Evolutionary conservation across 2,329 filamentous ascomycete species (phyloP), one percentile per base, ranked within the genome.

Genomic region (Bipolaris bicolor): DNA sequence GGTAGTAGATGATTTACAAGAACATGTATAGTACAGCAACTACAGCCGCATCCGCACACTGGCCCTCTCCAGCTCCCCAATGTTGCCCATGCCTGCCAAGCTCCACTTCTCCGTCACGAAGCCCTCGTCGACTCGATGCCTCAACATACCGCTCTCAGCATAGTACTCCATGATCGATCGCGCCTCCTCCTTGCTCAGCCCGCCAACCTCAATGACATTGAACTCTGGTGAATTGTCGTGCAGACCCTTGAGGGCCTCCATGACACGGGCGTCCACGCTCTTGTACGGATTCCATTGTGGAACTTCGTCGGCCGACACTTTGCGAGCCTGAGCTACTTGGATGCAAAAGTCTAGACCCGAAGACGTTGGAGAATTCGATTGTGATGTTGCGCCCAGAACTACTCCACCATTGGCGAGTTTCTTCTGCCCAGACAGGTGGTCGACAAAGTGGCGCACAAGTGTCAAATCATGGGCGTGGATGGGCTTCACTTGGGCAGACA

Each of bases 141-240:
- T 85, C 71, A 96, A 75, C 73, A 97, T 82, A 11, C 94, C 95
- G 75, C 91, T 96, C 34, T 86, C 87, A 5, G 91, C 92, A 83
- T 94, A 98, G 79, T 97, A 98, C 80, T 97, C 92, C 87, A 98
- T 89, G 66, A 96, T 81, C 0, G 87, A 84, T 58, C 89, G 85
- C 10, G 91, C 88, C 78, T 98, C 94, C 1, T 83, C 78, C 77
- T 88, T 90, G 67, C 81, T 88, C 64, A 97, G 70, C 7, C 91
- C 90, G 40, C 84, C 82, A 18, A 97, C 72, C 18, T 84, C 82
- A 65, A 82, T 76, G 3, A 84, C 73, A 31, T 81, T 77, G 1
- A 75, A 73, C 7, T 71, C 71, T 51, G 77, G 74, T 62, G 62
- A 65, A 20, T 61, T 62, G n/a, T 51, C 57, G 20, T 58, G 56